Conservation (phyloP, 805 yeast genomes). For the Monosporozyma yasuniensis region DNA sequence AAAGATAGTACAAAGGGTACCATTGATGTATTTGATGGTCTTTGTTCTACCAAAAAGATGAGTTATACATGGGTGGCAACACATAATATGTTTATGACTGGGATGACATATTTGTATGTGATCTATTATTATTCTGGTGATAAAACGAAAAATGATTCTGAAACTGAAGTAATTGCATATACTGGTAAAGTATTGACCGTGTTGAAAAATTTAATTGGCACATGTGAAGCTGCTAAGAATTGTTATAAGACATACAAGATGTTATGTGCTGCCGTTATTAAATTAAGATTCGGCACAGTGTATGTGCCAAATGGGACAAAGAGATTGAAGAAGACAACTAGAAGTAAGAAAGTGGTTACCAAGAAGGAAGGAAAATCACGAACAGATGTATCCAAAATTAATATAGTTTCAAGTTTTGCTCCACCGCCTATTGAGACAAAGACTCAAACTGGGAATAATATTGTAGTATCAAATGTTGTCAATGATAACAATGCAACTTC, state of each 20-base stretch:
- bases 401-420: background rate
- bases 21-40: constrained; percentile 50
- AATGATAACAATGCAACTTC: background rate
- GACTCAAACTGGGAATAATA: too few relatives aligned
- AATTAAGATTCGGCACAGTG: constrained; percentile 35
- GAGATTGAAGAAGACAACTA: background rate
- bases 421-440: background rate
- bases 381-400: background rate
- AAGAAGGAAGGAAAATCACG: background rate
- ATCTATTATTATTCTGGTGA: constrained; percentile 63
- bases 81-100: constrained; percentile 82
- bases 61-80: constrained; percentile 93
- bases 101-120: constrained; percentile 72
- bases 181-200: constrained; percentile 46
- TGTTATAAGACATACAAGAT: constrained; percentile 68
- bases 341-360: background rate
- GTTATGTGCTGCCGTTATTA: constrained; percentile 60
- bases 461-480: too few relatives aligned
- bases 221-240: constrained; percentile 69
- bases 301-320: background rate
- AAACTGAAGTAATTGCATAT: constrained; percentile 40
- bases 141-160: constrained; percentile 38
- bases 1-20: constrained; percentile 59
- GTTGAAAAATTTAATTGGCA: constrained; percentile 49
- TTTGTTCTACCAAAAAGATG: constrained; percentile 48